Evolutionary conservation across 78 protist species (phyloP).

Genomic region (Corallochytrium limacisporum): DNA sequence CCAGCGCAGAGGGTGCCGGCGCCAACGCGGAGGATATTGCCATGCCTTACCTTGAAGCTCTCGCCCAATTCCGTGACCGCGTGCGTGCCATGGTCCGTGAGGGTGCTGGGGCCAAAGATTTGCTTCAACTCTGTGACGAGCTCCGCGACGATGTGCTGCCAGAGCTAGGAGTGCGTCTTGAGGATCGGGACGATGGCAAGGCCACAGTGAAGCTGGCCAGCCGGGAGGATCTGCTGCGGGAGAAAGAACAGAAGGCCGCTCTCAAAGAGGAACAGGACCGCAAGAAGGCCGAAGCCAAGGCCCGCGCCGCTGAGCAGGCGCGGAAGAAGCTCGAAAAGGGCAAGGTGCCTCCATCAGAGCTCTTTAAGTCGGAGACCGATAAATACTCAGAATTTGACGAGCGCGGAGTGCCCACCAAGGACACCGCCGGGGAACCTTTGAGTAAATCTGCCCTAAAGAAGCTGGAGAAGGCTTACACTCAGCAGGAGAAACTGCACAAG

Average conservation of each 20-base stretch:
- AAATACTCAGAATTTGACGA: background rate
- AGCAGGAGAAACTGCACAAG: conserved; percentile 12
- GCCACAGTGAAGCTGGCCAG: conserved; percentile 14
- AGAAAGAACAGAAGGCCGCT: background rate
- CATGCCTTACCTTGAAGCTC: background rate
- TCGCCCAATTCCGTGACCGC: conserved; percentile 33
- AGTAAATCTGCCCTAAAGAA: background rate
- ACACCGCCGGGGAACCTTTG: background rate
- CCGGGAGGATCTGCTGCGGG: background rate
- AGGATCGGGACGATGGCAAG: conserved; percentile 24
- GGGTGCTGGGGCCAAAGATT: background rate
- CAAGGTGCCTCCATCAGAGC: background rate
- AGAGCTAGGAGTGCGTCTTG: conserved; percentile 53
- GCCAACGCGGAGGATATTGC: background rate
- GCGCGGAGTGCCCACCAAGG: conserved; percentile 11
- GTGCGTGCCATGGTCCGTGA: conserved; percentile 16
- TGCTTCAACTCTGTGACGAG: conserved; percentile 39
- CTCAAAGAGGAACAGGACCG: background rate
- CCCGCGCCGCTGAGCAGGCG: background rate
- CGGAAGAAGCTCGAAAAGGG: background rate
- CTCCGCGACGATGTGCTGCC: conserved; percentile 58
- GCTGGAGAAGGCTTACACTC: background rate
- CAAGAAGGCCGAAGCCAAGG: background rate
- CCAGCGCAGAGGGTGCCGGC: background rate
- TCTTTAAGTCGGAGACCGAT: background rate